Evolutionary conservation across 805 yeast genomes (phyloP).

Genomic region (Wilhelminamyces savonicus): DNA sequence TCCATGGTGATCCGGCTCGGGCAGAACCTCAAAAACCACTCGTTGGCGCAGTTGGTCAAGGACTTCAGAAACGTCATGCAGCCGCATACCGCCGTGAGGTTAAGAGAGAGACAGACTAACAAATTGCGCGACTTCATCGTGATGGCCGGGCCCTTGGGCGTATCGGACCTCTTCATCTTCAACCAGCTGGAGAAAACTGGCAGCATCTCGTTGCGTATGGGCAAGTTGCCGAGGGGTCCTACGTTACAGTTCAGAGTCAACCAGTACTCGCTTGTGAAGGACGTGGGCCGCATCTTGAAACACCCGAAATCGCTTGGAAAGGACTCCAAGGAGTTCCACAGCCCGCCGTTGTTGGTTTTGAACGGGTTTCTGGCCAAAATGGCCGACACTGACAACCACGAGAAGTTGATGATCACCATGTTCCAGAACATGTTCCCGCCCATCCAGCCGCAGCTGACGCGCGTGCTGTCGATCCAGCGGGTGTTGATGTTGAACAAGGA

Average conservation of each 20-base stretch:
- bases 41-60: constrained; percentile 74
- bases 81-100: constrained; percentile 90
- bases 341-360: constrained; percentile 88
- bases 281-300: constrained; percentile 61
- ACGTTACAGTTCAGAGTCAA: constrained; percentile 76
- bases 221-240: constrained; percentile 92
- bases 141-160: constrained; percentile 98
- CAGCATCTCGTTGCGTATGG: constrained; percentile 73
- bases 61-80: constrained; percentile 91
- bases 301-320: constrained; percentile 74
- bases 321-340: constrained; percentile 54
- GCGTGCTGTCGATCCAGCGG: constrained; percentile 68
- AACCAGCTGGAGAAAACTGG: constrained; percentile 76
- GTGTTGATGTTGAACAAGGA: constrained; percentile 79
- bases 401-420: constrained; percentile 78
- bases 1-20: constrained; percentile 95
- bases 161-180: constrained; percentile 80
- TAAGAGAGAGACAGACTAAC: constrained; percentile 82
- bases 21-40: constrained; percentile 65
- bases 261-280: constrained; percentile 76
- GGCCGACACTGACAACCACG: constrained; percentile 57
- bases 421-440: constrained; percentile 97
- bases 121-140: constrained; percentile 88
- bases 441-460: constrained; percentile 76
- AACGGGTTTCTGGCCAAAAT: constrained; percentile 77